Base-by-base conservation (phyloP, 1,139 yeast genomes). In the Pichia sp. region DNA sequence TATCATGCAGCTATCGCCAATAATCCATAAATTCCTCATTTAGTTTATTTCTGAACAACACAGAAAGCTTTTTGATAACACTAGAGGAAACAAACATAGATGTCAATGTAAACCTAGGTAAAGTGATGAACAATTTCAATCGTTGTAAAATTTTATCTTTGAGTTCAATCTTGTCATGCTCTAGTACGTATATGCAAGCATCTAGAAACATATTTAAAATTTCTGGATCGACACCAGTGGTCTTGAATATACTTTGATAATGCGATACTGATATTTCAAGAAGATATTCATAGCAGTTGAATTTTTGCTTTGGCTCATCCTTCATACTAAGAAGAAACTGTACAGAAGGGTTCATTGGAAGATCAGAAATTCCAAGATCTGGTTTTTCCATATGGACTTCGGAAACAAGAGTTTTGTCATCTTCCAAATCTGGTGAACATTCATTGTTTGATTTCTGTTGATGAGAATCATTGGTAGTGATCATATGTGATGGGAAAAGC, bases 161-260 rank as follows among this genome's bases (percentile, higher is more conserved):
- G n/a, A 31, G 31, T 12, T 33, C 26, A 0, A 46, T 14, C 7
- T 31, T 21, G 2, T 36, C 21, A 4, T 40, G 24, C 4, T 42
- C 28, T n/a, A 54, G 28, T 18, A 49, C 44, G 31, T 48, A 47
- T 11, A 54, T 35, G 3, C 69, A 64, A 0, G 82, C 72, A 37
- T 74, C 76, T 11, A 79, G 46, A 39, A 68, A 67, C 48, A 77
- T 74, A 22, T 69, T 70, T 14, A 81, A 58, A 42, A 75, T 69
- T 15, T 73, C 77, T 0, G 74, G 59, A 44, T 82, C 89, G 1
- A 82, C 59, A 1, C 85, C 85, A 3, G 72, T 68, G 2, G 56
- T 47, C 2, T 58, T 52, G 46, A 74, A 77, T 3, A 76, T 53
- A 1, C 56, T 54, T 1, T 52, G 36, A 32, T 69, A 62, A 2